Conservation (phyloP, 1,284 basidiomycete species). For the Vanrija sp. region DNA sequence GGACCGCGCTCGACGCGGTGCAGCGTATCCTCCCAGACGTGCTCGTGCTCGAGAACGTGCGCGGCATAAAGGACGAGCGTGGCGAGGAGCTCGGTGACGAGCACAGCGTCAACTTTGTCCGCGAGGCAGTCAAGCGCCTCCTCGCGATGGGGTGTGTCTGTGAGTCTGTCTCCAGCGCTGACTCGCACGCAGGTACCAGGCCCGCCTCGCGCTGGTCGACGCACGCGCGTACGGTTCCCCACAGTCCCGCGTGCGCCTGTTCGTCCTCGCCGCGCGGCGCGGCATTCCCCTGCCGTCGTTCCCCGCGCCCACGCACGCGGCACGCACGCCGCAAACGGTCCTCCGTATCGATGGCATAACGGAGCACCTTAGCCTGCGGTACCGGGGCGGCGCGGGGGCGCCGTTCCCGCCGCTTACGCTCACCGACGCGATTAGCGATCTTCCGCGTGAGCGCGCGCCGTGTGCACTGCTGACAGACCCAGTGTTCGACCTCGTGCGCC, state of each 20-base stretch:
- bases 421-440: conserved; percentile 24
- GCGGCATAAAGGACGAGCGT: conserved; percentile 21
- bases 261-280: conserved; percentile 24
- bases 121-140: conserved; percentile 14
- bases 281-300: conserved; percentile 27
- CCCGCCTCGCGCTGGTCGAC: conserved; percentile 25
- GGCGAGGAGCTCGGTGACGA: neutral
- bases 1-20: conserved; percentile 16
- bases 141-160: conserved; percentile 6
- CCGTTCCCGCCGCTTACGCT: conserved; percentile 23
- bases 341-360: conserved; percentile 7
- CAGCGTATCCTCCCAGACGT: conserved; percentile 20
- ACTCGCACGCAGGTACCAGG: conserved; percentile 23
- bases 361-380: neutral
- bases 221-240: conserved; percentile 27
- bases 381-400: conserved; percentile 4
- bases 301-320: conserved; percentile 28
- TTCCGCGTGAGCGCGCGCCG: conserved; percentile 21
- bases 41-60: conserved; percentile 36
- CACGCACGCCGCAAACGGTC: conserved; percentile 4
- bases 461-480: neutral
- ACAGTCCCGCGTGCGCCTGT: conserved; percentile 27
- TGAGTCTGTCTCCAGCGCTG: neutral
- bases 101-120: conserved; percentile 2
- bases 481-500: neutral